These are phyloP conservation scores for Cornus kousa DNA, from an alignment of 148 eudicot species.

Conservation along the genomic window DNA sequence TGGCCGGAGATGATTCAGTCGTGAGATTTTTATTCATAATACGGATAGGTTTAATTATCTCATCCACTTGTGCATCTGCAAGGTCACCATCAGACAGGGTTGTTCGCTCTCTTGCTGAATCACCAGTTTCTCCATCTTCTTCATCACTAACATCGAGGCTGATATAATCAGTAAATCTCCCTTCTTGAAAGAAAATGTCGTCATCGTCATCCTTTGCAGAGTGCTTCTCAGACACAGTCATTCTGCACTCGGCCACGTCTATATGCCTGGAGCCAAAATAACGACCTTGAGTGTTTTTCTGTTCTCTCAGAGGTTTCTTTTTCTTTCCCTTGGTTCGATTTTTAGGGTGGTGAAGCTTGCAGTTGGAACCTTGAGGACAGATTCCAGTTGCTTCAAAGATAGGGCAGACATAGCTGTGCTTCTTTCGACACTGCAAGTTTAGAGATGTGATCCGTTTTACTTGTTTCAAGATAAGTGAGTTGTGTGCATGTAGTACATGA, in stretches of 20 bases:
- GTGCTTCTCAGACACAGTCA: constrained; percentile 25
- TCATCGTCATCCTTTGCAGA: constrained; percentile 28
- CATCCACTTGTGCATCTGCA: constrained; percentile 23
- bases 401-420: constrained; percentile 92
- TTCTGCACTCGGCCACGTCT: constrained; percentile 23
- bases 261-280: constrained; percentile 61
- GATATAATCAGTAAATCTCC: constrained; percentile 61
- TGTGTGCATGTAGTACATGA: constrained; percentile 19
- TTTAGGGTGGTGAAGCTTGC: constrained; percentile 98
- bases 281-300: constrained; percentile 59
- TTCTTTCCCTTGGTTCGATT: constrained; percentile 47
- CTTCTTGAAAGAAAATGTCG: constrained; percentile 30
- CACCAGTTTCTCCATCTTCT: constrained; percentile 33
- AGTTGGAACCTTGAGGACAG: constrained; percentile 73
- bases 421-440: constrained; percentile 95
- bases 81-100: constrained; percentile 17
- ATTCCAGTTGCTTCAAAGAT: constrained; percentile 71
- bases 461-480: constrained; percentile 30
- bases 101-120: constrained; percentile 16
- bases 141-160: constrained; percentile 52
- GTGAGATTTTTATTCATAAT: constrained; percentile 21
- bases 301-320: constrained; percentile 38
- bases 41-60: constrained; percentile 46
- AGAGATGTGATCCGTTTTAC: constrained; percentile 47
- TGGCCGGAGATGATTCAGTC: constrained; percentile 17